Evolutionary conservation across 1,139 yeast genomes (phyloP).

Genomic region (Suhomyces kunorum): DNA sequence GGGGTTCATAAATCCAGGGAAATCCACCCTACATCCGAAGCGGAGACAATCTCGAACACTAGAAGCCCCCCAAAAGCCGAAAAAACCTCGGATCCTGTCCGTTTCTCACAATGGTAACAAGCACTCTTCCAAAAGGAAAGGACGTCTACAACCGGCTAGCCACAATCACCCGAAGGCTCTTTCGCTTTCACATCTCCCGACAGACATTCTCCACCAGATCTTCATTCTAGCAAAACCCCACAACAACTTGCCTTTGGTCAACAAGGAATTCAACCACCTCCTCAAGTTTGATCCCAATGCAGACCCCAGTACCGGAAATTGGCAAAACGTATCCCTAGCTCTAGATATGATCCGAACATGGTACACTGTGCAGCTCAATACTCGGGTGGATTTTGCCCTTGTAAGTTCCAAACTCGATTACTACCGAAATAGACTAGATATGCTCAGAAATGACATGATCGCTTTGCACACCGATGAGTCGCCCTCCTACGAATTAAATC

Average conservation of each 20-base stretch:
- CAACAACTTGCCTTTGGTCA: conserved; percentile 30
- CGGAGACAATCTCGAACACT: neutral
- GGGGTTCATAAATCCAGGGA: conserved; percentile 39
- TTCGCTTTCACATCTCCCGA: conserved; percentile 28
- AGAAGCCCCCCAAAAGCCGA: conserved; percentile 1
- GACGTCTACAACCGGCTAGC: too few relatives aligned
- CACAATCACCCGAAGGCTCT: neutral
- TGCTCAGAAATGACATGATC: too few relatives aligned
- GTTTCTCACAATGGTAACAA: neutral
- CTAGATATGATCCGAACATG: conserved; percentile 17
- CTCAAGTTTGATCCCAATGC: conserved; percentile 20
- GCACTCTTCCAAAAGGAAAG: neutral
- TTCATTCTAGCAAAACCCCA: conserved; percentile 34
- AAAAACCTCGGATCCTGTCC: neutral
- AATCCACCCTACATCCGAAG: conserved; percentile 10
- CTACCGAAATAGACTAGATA: conserved; percentile 8
- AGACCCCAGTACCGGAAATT: conserved; percentile 8
- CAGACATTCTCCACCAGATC: conserved; percentile 33
- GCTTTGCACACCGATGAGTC: neutral
- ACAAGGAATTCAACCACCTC: conserved; percentile 24
- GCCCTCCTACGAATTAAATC: conserved; percentile 1
- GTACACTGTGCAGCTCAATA: conserved; percentile 15
- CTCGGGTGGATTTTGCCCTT: conserved; percentile 14
- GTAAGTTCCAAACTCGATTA: conserved; percentile 13
- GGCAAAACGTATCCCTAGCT: conserved; percentile 16